A percentile compares a stretch with the other conserved stretches of the same genome.
These are phyloP conservation scores for Botrytis hyacinthi DNA, from an alignment of 2,329 filamentous ascomycete species.

Conservation along the genomic window DNA sequence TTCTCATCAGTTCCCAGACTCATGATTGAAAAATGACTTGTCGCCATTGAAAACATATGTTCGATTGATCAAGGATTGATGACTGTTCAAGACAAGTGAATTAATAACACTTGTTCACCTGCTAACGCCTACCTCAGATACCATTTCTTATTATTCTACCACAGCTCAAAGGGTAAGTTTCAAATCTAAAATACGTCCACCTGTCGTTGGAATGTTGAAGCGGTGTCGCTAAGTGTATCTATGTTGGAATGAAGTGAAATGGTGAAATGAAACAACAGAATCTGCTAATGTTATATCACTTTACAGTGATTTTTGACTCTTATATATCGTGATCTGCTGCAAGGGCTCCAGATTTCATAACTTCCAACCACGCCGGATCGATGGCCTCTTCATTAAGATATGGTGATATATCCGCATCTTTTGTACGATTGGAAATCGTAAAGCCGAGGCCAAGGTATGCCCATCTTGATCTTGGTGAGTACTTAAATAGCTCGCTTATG, in stretches of 20 bases:
- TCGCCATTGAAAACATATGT: neutral
- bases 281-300: neutral
- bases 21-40: neutral
- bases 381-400: slow-evolving; percentile 14
- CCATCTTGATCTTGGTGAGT: slow-evolving; percentile 12
- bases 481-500: neutral
- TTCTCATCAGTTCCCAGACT: neutral
- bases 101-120: neutral
- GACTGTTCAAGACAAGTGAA: neutral
- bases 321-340: neutral
- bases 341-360: slow-evolving; percentile 2
- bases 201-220: too few species aligned
- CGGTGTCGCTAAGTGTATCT: too few species aligned
- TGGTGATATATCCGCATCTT: slow-evolving; percentile 9
- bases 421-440: slow-evolving; percentile 7
- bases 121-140: neutral
- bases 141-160: neutral
- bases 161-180: neutral
- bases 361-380: slow-evolving; percentile 12
- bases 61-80: neutral
- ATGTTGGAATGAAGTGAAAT: neutral
- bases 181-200: neutral
- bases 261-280: neutral
- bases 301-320: neutral
- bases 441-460: slow-evolving; percentile 19